Base-by-base conservation (phyloP, 2,329 filamentous ascomycete species). In the Aureobasidium sp. region DNA sequence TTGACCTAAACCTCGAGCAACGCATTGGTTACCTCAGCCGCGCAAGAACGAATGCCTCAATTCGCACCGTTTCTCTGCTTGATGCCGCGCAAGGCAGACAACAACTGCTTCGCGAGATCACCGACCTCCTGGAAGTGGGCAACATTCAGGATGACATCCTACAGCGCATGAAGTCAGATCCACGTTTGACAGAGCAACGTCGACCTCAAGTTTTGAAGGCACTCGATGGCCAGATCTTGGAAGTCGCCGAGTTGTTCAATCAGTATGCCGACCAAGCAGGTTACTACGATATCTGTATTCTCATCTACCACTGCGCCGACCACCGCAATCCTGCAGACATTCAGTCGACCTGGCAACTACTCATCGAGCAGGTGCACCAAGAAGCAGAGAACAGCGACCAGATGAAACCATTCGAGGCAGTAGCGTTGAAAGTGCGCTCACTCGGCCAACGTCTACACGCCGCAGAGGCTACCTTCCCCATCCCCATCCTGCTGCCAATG, bases 91-190 rank as follows among this genome's bases (percentile, higher is more conserved):
- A 77, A 63, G 84, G 87, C 64, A 89, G 94, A 72, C 94, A 97
- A 73, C 82, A 91, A 64, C 80, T 97, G 32, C 84, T 93, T 62
- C 90, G 96, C 68, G 87, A 91, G 65, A 89, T 97, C 27, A 87
- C 87, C 2, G 91, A 94, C 67, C 80, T 95, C 48, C 84, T 99
- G 10, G 94, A 99, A 69, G 85, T 97, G 55, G 93, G 92, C 15
- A 93, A 94, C 70, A 94, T 99, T 59, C 94, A 99, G 73, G 90
- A 96, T 71, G 94, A 99, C 69, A 76, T 97, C 46, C 75, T 97
- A 27, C 88, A 91, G 71, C 84, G 90, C 50, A 78, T 99, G 58
- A 85, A 82, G 70, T 82, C 82, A 10, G 94, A 99, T 66, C 72
- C 78, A 1, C 85, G 94, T 47, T 82, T 97, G 41, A 77, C 80